Evolutionary conservation across 1,139 yeast species (phyloP).

Genomic region (Blastobotrys raffinosifermentans): DNA sequence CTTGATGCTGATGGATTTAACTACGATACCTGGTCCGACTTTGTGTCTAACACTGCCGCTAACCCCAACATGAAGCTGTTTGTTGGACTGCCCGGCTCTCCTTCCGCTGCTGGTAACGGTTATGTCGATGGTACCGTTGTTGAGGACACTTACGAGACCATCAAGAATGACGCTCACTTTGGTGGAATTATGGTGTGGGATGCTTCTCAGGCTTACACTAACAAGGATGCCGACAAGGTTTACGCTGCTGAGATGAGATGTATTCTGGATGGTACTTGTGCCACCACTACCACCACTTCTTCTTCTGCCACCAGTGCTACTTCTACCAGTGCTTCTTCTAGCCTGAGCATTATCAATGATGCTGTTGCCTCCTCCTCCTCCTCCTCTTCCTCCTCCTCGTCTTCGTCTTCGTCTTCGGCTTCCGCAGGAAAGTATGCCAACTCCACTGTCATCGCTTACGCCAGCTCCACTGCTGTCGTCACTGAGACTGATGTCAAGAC

Average conservation of each 20-base stretch:
- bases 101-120: slow-evolving; percentile 64
- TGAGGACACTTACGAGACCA: slow-evolving; percentile 32
- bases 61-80: slow-evolving; percentile 55
- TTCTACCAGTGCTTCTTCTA: not conserved
- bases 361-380: slow-evolving; percentile 4
- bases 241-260: slow-evolving; percentile 43
- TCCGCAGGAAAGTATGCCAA: slow-evolving; percentile 8
- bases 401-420: slow-evolving; percentile 9
- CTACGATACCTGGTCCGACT: slow-evolving; percentile 75
- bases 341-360: not conserved
- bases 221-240: slow-evolving; percentile 30
- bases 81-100: slow-evolving; percentile 68
- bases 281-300: slow-evolving; percentile 6
- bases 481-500: no score
- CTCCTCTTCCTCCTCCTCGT: not conserved
- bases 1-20: slow-evolving; percentile 46
- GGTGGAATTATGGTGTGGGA: slow-evolving; percentile 94
- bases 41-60: slow-evolving; percentile 55
- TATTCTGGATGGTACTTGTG: slow-evolving; percentile 22
- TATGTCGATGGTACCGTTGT: slow-evolving; percentile 35
- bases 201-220: slow-evolving; percentile 73
- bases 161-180: slow-evolving; percentile 39
- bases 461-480: not conserved
- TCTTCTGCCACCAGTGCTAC: not conserved
- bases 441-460: slow-evolving; percentile 1